Evolutionary conservation across 306 rosid species (phyloP), one percentile per base, ranked within the genome.

Genomic region (Vigna reflexopilosa): DNA sequence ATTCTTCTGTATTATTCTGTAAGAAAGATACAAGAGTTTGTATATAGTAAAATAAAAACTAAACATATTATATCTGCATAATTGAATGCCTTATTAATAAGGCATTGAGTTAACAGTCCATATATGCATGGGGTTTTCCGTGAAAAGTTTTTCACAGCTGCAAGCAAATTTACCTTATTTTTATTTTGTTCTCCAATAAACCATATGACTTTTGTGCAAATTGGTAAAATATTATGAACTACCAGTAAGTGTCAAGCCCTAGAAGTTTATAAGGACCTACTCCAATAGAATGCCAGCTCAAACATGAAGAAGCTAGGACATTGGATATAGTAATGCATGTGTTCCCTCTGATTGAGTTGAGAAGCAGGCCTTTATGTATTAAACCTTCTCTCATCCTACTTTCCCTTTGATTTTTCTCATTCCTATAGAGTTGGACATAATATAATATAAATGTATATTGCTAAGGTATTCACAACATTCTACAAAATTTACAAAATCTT

Each of bases 381-480:
- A 32, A 58, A 34, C 63, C 42, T 10, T 62, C 32, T 59, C 61
- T 47, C 42, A 15, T 14, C 70, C 34, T 68, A 78, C 34, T 45
- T 54, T 42, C 59, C 4, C 67, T 22, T 22, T 28, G 16, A 14
- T 54, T 44, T 67, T 7, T 32, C 11, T 55, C 58, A 12, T 44
- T 52, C 54, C 52, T 14, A 48, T 30, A 56, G 40, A 69, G 28
- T 24, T 24, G 7, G 32, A 15, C 38, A 69, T 30, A 32, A 22
- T 20, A 26, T 78, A 47, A 34, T 20, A n/a, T 70, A 47, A 34
- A 12, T 48, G 44, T 62, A 28, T 47, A 68, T 68, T 68, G 16
- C 24, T 14, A 24, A 47, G 58, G 45, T 30, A 50, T 69, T 49
- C n/a, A 28, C n/a, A 70, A 70, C 40, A 70, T 49, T 70, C 75